phyloP scores from a whole-genome alignment of 108 stramenopile genomes.

The Seminavis robusta region DNA sequence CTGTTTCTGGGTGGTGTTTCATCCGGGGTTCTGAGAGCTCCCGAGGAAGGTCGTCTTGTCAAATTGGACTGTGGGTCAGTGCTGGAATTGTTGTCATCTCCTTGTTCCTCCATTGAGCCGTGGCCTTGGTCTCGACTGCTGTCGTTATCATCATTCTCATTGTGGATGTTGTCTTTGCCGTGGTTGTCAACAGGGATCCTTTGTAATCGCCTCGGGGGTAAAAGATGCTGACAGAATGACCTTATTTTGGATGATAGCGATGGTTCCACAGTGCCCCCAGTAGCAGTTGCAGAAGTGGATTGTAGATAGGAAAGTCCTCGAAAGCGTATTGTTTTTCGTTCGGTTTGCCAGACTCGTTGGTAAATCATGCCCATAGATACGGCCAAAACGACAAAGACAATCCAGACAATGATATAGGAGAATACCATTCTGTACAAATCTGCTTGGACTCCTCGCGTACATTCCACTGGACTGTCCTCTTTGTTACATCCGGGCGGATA shows the following conservation, averaged over 20 bases:
- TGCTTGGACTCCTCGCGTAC: neutral
- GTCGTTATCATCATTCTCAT: neutral
- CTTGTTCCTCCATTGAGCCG: neutral
- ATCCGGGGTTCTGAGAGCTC: too few relatives aligned
- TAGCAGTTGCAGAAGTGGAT: too few relatives aligned
- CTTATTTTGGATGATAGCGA: too few relatives aligned
- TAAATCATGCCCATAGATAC: conserved; percentile 11
- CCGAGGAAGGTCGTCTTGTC: too few relatives aligned
- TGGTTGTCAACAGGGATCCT: neutral
- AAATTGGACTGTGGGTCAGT: too few relatives aligned
- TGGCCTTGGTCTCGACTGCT: neutral
- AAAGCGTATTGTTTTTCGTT: neutral
- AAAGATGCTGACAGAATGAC: too few relatives aligned
- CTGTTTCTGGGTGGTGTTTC: too few relatives aligned
- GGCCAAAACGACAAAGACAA: conserved; percentile 6
- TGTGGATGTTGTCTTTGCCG: neutral
- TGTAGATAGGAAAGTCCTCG: neutral
- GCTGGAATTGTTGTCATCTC: too few relatives aligned
- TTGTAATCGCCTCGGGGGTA: neutral
- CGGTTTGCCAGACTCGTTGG: conserved; percentile 4
- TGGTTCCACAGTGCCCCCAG: too few relatives aligned
- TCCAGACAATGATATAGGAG: conserved; percentile 3
- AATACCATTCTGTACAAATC: neutral
- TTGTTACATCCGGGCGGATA: neutral
- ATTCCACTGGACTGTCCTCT: neutral